Evolutionary conservation across 352 stramenopile species (phyloP), one percentile per base, ranked within the genome.

Genomic region (Phytophthora litchii): DNA sequence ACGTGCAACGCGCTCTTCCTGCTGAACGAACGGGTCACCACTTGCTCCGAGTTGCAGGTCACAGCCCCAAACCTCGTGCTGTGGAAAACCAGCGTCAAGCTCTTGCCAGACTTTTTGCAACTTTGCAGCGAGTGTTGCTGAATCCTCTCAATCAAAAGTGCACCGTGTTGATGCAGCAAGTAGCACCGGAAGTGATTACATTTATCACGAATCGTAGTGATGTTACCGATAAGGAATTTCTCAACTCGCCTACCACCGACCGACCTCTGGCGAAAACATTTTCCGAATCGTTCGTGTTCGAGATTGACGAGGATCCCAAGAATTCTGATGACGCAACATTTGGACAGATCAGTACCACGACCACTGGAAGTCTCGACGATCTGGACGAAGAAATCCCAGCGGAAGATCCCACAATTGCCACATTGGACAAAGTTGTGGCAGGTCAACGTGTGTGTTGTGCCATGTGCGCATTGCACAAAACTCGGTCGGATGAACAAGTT

Each of bases 71-170:
- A n/a, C 60, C 64, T 5, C 57, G 66, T 21, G 51, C 67, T 0
- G 49, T 72, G 23, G 64, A 78, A 29, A 68, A 56, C 19, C 73
- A 68, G 2, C 55, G 65, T 1, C 53, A 70, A 51, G 66, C 73
- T 23, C 57, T 83, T 29, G 52, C 47, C 17, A 61, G 51, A 54
- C 73, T 83, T 32, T 68, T 83, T 16, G 32, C 59, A 7, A 80
- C 70, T 11, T 51, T 83, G 51, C 70, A 80, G 50, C 49, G 58
- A 3, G 67, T 83, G 16, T 49, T 83, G 43, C 41, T 78, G 0
- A 76, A 78, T 47, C 66, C 63, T 8, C 38, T 72, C 0, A 83
- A 83, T 40, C 74, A 80, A 38, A 67, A 64, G 19, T 83, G 74
- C 46, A 23, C 25, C 3, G 64, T 77, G 44, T 52, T 80, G 14